A percentile compares a stretch with the other conserved stretches of the same genome.
Conservation (phyloP, 2,329 filamentous ascomycete species). For the Penicillium frequentans region DNA sequence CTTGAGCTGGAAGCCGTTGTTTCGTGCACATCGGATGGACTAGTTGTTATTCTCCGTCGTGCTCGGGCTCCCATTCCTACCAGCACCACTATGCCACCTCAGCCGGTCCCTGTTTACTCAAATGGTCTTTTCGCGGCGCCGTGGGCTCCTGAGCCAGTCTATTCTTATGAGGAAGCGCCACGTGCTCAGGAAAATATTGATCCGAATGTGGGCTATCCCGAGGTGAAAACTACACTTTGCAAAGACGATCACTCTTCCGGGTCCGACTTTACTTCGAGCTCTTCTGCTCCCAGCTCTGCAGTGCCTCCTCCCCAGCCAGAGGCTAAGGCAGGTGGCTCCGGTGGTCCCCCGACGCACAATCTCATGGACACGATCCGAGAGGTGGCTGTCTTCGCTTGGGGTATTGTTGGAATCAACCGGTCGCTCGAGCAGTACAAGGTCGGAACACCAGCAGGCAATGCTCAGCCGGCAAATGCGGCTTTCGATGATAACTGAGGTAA, state of each 20-base stretch:
- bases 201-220: slow-evolving; percentile 29
- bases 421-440: slow-evolving; percentile 64
- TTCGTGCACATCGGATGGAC: slow-evolving; percentile 83
- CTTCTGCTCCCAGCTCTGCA: neutral
- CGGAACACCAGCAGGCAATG: slow-evolving; percentile 62
- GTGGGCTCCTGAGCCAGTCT: slow-evolving; percentile 70
- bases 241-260: slow-evolving; percentile 40
- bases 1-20: slow-evolving; percentile 86
- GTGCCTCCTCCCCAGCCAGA: slow-evolving; percentile 23
- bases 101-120: slow-evolving; percentile 47
- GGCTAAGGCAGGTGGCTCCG: slow-evolving; percentile 44
- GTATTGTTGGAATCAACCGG: slow-evolving; percentile 59
- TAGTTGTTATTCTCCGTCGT: slow-evolving; percentile 76
- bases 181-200: slow-evolving; percentile 3
- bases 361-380: slow-evolving; percentile 81
- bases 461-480: slow-evolving; percentile 10
- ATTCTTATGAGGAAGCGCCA: slow-evolving; percentile 22
- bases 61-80: slow-evolving; percentile 66
- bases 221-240: slow-evolving; percentile 12
- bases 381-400: slow-evolving; percentile 78
- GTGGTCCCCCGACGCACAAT: slow-evolving; percentile 55
- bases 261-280: neutral
- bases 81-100: slow-evolving; percentile 40
- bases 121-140: slow-evolving; percentile 76
- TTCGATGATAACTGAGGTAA: slow-evolving; percentile 5